Conservation (phyloP, 225 moss, liverwort and hornwort genomes). For the Polytrichum formosum region DNA sequence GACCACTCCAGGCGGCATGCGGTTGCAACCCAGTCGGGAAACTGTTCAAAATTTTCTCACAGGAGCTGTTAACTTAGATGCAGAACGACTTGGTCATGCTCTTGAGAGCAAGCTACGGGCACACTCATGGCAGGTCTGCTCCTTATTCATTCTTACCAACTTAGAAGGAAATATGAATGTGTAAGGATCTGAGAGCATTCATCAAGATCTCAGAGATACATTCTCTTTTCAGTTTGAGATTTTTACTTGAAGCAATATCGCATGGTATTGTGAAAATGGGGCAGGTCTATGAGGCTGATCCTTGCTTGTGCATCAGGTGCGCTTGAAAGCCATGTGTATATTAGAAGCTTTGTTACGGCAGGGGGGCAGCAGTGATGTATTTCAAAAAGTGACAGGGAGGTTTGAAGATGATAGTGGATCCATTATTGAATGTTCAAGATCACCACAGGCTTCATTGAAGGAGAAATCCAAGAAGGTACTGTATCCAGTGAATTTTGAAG, state of each 20-base stretch:
- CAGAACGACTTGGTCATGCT: slow-evolving; percentile 71
- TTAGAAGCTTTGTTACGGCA: slow-evolving; percentile 73
- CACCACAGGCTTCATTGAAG: slow-evolving; percentile 85
- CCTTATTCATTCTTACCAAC: slow-evolving; percentile 1
- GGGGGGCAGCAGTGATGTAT: slow-evolving; percentile 63
- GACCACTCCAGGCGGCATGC: slow-evolving; percentile 89
- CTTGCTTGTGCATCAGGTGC: slow-evolving; percentile 56
- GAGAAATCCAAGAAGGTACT: slow-evolving; percentile 95
- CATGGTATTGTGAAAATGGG: too few species aligned
- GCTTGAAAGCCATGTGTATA: slow-evolving; percentile 86
- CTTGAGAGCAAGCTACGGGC: slow-evolving; percentile 76
- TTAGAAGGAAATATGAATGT: background rate
- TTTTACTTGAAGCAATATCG: too few species aligned
- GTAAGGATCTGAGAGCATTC: background rate
- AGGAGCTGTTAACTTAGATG: slow-evolving; percentile 70
- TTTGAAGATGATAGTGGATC: slow-evolving; percentile 83
- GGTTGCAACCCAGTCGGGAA: slow-evolving; percentile 86
- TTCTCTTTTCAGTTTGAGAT: background rate
- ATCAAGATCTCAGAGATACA: background rate
- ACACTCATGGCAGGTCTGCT: slow-evolving; percentile 87
- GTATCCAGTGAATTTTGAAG: slow-evolving; percentile 2
- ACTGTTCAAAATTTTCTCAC: slow-evolving; percentile 73
- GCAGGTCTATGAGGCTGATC: too few species aligned
- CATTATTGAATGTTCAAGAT: slow-evolving; percentile 74
- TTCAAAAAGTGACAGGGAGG: slow-evolving; percentile 59